These are phyloP conservation scores for Sporothrix curviconia DNA, from an alignment of 2,329 filamentous ascomycete genomes.

Conservation along the genomic window DNA sequence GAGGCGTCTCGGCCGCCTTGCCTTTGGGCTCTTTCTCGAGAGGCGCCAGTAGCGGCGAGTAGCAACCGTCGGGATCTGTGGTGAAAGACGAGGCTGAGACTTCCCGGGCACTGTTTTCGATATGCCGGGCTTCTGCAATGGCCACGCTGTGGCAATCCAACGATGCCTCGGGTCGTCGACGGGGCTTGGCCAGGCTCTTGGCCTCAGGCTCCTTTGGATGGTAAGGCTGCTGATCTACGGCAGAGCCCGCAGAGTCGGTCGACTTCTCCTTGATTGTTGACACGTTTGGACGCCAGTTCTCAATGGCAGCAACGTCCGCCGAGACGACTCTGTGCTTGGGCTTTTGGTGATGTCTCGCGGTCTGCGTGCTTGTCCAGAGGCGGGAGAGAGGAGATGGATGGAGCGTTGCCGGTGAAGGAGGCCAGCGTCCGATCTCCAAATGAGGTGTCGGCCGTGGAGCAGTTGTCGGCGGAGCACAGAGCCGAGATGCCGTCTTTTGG, in stretches of 20 bases:
- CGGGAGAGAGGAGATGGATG: neutral
- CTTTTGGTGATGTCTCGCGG: neutral
- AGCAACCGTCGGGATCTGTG: neutral
- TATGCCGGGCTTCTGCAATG: neutral
- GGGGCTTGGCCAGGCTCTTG: neutral
- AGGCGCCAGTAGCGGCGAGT: neutral
- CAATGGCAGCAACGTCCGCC: neutral
- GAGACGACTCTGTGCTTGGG: neutral
- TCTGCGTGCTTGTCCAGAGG: neutral
- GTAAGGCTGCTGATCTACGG: neutral
- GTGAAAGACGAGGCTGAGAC: neutral
- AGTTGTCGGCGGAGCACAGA: neutral
- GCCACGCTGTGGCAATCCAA: neutral
- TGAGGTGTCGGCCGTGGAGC: neutral
- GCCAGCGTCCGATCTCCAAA: neutral
- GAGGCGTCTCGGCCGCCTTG: too few relatives aligned
- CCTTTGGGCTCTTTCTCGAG: neutral
- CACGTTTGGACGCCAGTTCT: slow-evolving; percentile 3
- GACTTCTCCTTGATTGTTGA: slow-evolving; percentile 1
- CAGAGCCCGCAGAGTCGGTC: neutral
- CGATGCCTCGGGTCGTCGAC: neutral
- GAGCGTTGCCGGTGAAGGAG: neutral
- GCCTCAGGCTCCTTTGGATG: neutral
- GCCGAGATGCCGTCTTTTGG: neutral
- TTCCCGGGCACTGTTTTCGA: neutral